Evolutionary conservation across 176 grass and related monocot species (phyloP).

Genomic region (Oryza australiensis): DNA sequence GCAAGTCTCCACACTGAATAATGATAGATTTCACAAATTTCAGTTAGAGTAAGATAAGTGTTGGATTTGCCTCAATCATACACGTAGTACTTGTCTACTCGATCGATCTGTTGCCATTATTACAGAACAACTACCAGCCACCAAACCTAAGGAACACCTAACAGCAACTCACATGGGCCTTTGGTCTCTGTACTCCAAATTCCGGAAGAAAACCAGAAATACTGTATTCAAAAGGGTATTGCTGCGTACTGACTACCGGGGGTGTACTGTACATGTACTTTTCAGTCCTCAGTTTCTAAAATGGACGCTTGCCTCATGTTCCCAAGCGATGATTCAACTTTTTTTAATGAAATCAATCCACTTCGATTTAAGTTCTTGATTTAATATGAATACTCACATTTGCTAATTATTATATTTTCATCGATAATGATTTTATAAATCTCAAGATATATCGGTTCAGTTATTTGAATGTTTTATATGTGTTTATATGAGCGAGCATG

Average conservation of each 20-base stretch:
- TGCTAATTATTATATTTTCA: no score
- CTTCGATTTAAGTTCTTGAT: no score
- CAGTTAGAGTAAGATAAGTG: background rate
- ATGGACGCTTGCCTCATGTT: background rate
- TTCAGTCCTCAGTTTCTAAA: background rate
- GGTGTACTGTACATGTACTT: background rate
- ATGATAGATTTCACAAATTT: background rate
- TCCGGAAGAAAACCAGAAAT: no score
- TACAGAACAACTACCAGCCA: background rate
- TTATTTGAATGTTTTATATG: no score
- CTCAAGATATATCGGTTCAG: no score
- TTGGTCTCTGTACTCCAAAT: background rate
- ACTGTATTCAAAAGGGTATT: background rate
- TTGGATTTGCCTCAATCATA: background rate
- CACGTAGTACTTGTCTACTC: background rate
- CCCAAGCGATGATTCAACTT: no score
- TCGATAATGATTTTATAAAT: no score
- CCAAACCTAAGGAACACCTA: background rate
- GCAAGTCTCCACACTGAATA: background rate
- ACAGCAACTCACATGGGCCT: background rate
- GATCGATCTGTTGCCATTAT: background rate
- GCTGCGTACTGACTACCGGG: background rate
- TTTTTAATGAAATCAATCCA: no score
- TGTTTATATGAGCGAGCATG: no score
- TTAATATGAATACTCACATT: no score